Base-by-base conservation (phyloP, 495 filamentous ascomycete genomes). In the Lasiosphaeria miniovina region DNA sequence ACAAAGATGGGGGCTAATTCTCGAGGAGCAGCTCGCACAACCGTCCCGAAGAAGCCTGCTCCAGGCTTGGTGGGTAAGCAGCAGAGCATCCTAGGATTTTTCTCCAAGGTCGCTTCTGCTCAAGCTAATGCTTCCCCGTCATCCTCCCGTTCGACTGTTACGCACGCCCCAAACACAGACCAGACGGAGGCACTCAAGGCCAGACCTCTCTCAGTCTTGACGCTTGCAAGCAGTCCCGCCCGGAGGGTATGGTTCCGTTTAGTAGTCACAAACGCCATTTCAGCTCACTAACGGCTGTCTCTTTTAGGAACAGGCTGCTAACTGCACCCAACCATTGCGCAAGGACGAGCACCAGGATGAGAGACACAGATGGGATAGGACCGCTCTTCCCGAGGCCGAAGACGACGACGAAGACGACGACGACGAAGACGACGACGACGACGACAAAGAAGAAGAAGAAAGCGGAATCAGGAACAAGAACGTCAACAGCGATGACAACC, bases 31-130 rank as follows among this genome's bases (percentile, higher is more conserved):
- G 43, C 43, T 46, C 43, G 43, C 43, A 46, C 43, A 14, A 2
- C 43, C 43, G 43, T 46, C 43, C 4, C 43, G 6, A 46, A 46
- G 43, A 46, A 46, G 43, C 3, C 43, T 46, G 43, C 43, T n/a
- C 43, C 43, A 46, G 43, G 43, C 43, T 46, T 5, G 11, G 3
- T 6, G 43, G 43, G 43, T 5, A 46, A 46, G 43, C 43, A 46
- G 43, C 43, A 46, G 12, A 46, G 43, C 43, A 46, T 46, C 43
- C 43, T 46, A 14, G 43, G 43, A 46, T 46, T 46, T 46, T 46
- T 46, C 43, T 46, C 43, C 6, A 46, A 46, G 43, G 43, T 46
- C 43, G 43, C 43, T 46, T 46, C 6, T 46, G 43, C 43, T 46
- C 3, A 14, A 46, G 43, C 43, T 46, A 46, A 46, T 46, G 43